Base-by-base conservation (phyloP, 169 alveolate species). In the Plasmodium malariae region DNA sequence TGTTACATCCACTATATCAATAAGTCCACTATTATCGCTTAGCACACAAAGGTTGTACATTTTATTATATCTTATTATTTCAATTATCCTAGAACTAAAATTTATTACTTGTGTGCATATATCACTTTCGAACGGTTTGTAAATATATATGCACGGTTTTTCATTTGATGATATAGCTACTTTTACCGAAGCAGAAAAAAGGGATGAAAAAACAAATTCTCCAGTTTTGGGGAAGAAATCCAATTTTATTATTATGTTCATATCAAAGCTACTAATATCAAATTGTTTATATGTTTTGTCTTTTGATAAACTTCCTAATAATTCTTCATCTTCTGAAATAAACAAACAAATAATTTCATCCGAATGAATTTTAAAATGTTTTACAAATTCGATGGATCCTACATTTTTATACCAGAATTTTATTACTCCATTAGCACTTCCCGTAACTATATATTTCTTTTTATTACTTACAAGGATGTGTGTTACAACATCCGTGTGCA, bases 331-430 rank as follows among this genome's bases (percentile, higher is more conserved):
- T 62, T 85, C 93, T 14, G 98, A 94, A 11, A 93, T 87, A 55
- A 96, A 83, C 87, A 94, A 76, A 63, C 74, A 93, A 3, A 88
- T 92, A 57, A 94, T 94, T 28, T 74, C 94, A 90, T 98, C 96
- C 17, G 94, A 90, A 71, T 98, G 99, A 12, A 99, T 99, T 70
- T 97, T 94, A 93, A 96, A 97, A 87, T 97, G 98, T 92, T 98
- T 99, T 26, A 98, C 99, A 86, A 97, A 98, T 94, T 98, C 99
- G 21, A 99, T 96, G 59, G 98, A 98, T 48, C 96, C 97, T 62
- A 89, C 95, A 73, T 95, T 94, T 74, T 97, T 97, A 92, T 97
- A 98, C 99, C 99, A 99, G 95, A 99, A 98, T 88, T 98, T 98
- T 21, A 99, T 94, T 40, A 95, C 96, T 1, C 99, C 99, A 73